A percentile compares a stretch with the other conserved stretches of the same genome.
phyloP scores from a whole-genome alignment of 768 basidiomycete species.

The Brasilioporus rufonigricans region DNA sequence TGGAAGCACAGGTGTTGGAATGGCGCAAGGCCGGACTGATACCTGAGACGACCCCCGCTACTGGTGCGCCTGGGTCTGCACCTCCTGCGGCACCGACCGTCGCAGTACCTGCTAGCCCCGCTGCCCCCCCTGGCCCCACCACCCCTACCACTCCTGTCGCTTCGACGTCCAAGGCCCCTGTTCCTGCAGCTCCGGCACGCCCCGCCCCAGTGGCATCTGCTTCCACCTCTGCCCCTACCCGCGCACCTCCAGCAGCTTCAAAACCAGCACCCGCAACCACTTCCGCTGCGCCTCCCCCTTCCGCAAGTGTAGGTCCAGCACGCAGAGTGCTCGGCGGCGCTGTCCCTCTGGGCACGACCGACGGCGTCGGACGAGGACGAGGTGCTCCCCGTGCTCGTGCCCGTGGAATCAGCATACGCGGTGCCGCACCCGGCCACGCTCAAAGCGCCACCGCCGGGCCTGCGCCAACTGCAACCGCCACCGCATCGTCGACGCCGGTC shows the following conservation, averaged over 20 bases:
- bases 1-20: slow-evolving; percentile 61
- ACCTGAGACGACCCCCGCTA: slow-evolving; percentile 35
- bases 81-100: slow-evolving; percentile 7
- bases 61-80: slow-evolving; percentile 24
- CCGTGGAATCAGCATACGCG: slow-evolving; percentile 28
- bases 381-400: slow-evolving; percentile 37
- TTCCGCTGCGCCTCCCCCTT: slow-evolving; percentile 16
- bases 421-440: slow-evolving; percentile 24
- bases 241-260: slow-evolving; percentile 13
- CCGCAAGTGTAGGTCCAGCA: slow-evolving; percentile 29
- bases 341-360: slow-evolving; percentile 25
- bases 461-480: slow-evolving; percentile 25
- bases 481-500: slow-evolving; percentile 27
- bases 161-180: slow-evolving; percentile 18
- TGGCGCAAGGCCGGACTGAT: slow-evolving; percentile 52
- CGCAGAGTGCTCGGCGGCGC: slow-evolving; percentile 32
- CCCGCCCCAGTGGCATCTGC: slow-evolving; percentile 2
- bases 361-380: slow-evolving; percentile 29
- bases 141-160: slow-evolving; percentile 31
- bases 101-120: slow-evolving; percentile 8
- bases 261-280: slow-evolving; percentile 15
- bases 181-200: slow-evolving; percentile 8
- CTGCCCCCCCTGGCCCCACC: slow-evolving; percentile 15
- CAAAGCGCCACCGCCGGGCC: slow-evolving; percentile 7
- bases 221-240: not conserved